A percentile compares a stretch with the other conserved stretches of the same genome.
These are phyloP conservation scores for Lactarius evosmus DNA, from an alignment of 768 basidiomycete species.

Conservation along the genomic window DNA sequence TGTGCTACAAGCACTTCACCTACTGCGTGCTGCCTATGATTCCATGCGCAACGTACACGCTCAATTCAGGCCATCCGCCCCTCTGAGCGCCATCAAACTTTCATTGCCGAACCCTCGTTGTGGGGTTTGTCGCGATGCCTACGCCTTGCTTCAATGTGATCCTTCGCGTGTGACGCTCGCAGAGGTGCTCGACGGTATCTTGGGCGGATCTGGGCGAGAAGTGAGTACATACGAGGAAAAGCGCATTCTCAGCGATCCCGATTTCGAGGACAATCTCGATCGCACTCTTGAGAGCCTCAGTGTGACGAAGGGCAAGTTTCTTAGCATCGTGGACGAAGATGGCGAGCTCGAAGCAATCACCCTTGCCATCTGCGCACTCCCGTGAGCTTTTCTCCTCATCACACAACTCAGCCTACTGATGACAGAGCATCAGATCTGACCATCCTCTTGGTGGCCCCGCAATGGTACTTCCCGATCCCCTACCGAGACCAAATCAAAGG, in stretches of 20 bases:
- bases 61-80: slow-evolving; percentile 74
- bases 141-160: slow-evolving; percentile 72
- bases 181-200: slow-evolving; percentile 64
- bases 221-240: slow-evolving; percentile 84
- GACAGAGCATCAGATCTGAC: slow-evolving; percentile 45
- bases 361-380: slow-evolving; percentile 62
- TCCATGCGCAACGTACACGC: slow-evolving; percentile 72
- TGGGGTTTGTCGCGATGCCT: slow-evolving; percentile 84
- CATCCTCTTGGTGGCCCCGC: slow-evolving; percentile 50
- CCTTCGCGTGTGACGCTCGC: slow-evolving; percentile 63
- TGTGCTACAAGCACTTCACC: slow-evolving; percentile 86
- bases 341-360: slow-evolving; percentile 69
- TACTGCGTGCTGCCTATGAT: slow-evolving; percentile 64
- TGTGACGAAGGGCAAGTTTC: slow-evolving; percentile 78
- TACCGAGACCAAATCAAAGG: slow-evolving; percentile 54
- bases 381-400: slow-evolving; percentile 49
- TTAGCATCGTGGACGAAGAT: slow-evolving; percentile 88
- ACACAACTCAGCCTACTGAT: neutral
- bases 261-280: slow-evolving; percentile 86
- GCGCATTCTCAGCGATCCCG: slow-evolving; percentile 84
- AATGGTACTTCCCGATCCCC: slow-evolving; percentile 61
- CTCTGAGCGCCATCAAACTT: slow-evolving; percentile 66
- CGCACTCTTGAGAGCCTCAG: slow-evolving; percentile 79
- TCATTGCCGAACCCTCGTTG: slow-evolving; percentile 73
- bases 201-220: slow-evolving; percentile 50